phyloP scores from a whole-genome alignment of 768 basidiomycete genomes.

The Sporobolomyces pararoseus region DNA sequence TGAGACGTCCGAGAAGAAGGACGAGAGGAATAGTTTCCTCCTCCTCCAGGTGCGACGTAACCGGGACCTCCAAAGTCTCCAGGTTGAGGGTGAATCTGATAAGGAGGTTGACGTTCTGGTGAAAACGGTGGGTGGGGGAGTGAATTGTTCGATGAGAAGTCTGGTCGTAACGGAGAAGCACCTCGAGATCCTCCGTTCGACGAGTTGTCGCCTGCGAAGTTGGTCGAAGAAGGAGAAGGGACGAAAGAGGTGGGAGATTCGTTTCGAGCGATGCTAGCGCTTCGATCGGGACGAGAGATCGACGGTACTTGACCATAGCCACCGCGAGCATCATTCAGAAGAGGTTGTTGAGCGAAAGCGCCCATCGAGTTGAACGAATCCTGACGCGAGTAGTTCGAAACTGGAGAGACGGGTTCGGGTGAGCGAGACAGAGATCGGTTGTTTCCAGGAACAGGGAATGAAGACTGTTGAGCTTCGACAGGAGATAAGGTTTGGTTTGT shows the following conservation, averaged over 20 bases:
- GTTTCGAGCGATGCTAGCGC: conserved; percentile 25
- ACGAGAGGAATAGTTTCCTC: conserved; percentile 6
- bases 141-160: no score
- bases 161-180: conserved; percentile 6
- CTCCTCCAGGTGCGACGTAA: background rate
- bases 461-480: background rate
- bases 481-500: no score
- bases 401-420: conserved; percentile 9
- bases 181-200: conserved; percentile 17
- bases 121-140: background rate
- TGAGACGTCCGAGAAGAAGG: conserved; percentile 8
- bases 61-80: conserved; percentile 9
- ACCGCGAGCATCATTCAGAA: background rate
- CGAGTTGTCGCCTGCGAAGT: conserved; percentile 6
- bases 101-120: conserved; percentile 2
- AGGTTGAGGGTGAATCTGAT: conserved; percentile 13
- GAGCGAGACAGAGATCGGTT: background rate
- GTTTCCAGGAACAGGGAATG: background rate
- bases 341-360: background rate
- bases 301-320: background rate
- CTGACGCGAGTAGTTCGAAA: conserved; percentile 15
- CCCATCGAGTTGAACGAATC: background rate
- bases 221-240: conserved; percentile 9
- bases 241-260: background rate
- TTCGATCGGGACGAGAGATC: conserved; percentile 20